Conservation (phyloP, 306 rosid genomes). For the Lathyrus sativus region DNA sequence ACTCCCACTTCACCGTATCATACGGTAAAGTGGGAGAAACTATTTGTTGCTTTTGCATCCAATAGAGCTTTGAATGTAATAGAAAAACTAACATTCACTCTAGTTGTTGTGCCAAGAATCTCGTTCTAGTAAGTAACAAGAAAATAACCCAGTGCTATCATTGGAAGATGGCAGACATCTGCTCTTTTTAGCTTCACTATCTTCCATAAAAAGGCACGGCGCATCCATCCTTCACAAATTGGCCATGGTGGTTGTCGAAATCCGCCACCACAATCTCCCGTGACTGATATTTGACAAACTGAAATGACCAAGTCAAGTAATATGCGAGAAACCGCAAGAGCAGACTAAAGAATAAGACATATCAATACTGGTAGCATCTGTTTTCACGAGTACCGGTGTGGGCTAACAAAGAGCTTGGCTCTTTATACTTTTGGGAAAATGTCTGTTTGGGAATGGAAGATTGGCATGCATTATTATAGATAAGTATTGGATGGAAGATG, state of each 20-base stretch:
- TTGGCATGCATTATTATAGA: not conserved
- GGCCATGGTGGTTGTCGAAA: not conserved
- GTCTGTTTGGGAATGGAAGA: not conserved
- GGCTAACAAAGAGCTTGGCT: not conserved
- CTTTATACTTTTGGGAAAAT: not conserved
- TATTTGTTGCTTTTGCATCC: not conserved
- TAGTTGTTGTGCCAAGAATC: not conserved
- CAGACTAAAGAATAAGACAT: not conserved
- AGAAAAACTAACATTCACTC: not conserved
- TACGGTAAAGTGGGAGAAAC: not conserved
- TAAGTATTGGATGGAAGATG: not conserved
- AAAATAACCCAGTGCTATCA: not conserved
- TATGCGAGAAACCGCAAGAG: not conserved
- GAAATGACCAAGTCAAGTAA: not conserved
- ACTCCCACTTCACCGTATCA: no score
- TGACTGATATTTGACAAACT: not conserved
- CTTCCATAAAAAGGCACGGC: not conserved
- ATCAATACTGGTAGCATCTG: not conserved
- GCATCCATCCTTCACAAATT: no score
- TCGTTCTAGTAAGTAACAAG: not conserved
- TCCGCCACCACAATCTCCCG: not conserved
- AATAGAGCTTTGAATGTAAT: not conserved
- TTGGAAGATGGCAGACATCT: not conserved
- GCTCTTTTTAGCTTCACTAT: not conserved
- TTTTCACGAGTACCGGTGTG: not conserved